Conservation (phyloP, 2,329 filamentous ascomycete species). For the Fusarium ramigenum region DNA sequence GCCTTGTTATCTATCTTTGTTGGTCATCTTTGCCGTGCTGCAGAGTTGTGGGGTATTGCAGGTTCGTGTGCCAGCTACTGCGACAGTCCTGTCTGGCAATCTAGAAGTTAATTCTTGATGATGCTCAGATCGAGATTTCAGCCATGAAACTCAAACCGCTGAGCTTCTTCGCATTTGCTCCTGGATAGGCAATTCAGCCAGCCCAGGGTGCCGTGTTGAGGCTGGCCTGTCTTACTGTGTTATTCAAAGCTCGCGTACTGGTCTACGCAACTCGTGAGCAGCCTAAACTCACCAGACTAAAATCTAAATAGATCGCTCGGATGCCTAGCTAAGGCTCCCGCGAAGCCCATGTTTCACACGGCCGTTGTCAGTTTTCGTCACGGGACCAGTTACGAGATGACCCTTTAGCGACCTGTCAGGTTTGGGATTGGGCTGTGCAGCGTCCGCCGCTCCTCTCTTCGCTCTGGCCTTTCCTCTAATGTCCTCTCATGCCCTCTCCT, state of each 20-base stretch:
- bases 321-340: conserved; percentile 28
- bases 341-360: conserved; percentile 28
- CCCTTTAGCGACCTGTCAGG: conserved; percentile 19
- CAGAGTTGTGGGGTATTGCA: conserved; percentile 3
- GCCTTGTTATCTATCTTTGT: not conserved
- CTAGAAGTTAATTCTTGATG: conserved; percentile 1
- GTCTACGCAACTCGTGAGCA: conserved; percentile 14
- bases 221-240: conserved; percentile 25
- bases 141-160: conserved; percentile 11
- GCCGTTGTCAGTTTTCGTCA: conserved; percentile 9
- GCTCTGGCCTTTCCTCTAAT: not conserved
- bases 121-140: conserved; percentile 13
- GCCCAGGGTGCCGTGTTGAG: conserved; percentile 12
- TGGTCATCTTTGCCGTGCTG: conserved; percentile 1
- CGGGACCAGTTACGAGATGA: conserved; percentile 22
- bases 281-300: conserved; percentile 14
- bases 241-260: not conserved
- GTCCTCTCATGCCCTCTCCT: not conserved
- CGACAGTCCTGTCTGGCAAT: not conserved
- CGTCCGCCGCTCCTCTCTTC: conserved; percentile 7
- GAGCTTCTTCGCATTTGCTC: not conserved
- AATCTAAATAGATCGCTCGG: conserved; percentile 3
- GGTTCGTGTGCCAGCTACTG: not conserved
- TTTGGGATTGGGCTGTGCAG: conserved; percentile 7
- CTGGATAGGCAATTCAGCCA: not conserved